Base-by-base conservation (phyloP, 164 flowering plant genomes). In the Aristolochia contorta region DNA sequence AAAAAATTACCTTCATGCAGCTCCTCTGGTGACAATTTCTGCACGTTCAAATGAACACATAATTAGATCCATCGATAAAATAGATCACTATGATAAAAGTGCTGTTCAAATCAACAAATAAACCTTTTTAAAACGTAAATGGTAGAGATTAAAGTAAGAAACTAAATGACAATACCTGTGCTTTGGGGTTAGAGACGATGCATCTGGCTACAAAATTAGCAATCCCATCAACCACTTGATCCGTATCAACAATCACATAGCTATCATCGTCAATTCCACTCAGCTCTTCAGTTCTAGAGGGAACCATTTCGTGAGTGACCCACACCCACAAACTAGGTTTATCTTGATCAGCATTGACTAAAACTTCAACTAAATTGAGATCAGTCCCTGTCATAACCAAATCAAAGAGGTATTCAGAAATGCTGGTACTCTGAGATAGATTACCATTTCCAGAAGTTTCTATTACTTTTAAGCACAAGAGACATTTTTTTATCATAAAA, bases 251-350 rank as follows among this genome's bases (percentile, higher is more conserved):
- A 72, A 86, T 65, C 13, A 88, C 72, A 68, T 93, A 88, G 59
- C 65, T 80, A 49, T 93, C 99, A 75, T 80, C 69, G 70, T 93
- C 99, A 61, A 93, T 86, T 49, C 83, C 94, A 72, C 96, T 86
- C 69, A 69, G 19, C 72, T 88, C 98, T 71, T 88, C 95, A 65
- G 72, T 67, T 50, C 61, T 73, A 61, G 70, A 70, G 0, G 84
- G 85, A 62, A 76, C 78, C 83, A 80, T 82, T 3, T 89, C 96
- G 68, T 86, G 87, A 43, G 91, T 73, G 27, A 93, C 91, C 94
- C 91, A 93, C 16, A 93, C 97, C 98, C 96, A 92, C 91, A 91
- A 82, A 76, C 91, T 86, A 18, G 96, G 86, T 51, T 84, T 82
- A 62, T 82, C 78, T 20, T 54, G 67, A 68, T 75, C 82, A 51